These are phyloP conservation scores for Aspergillus sp. DNA, from an alignment of 2,329 filamentous ascomycete species.

Conservation along the genomic window DNA sequence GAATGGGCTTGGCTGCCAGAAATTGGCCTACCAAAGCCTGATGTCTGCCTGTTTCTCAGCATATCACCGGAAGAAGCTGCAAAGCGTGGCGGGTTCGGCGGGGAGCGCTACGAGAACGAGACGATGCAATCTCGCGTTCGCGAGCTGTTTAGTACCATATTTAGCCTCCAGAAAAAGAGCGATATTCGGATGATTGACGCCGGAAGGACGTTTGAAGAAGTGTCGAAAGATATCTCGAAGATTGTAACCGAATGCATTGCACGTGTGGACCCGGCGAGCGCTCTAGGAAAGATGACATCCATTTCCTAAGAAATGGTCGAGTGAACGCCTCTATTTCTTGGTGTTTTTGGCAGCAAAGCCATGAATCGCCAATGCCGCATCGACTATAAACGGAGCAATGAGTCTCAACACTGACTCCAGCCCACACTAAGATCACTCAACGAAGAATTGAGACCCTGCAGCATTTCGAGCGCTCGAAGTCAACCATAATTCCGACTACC, in stretches of 20 bases:
- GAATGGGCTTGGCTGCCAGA: slow-evolving; percentile 84
- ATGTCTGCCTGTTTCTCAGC: slow-evolving; percentile 84
- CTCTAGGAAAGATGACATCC: slow-evolving; percentile 35
- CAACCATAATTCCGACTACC: not conserved
- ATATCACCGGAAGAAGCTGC: slow-evolving; percentile 71
- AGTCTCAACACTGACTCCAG: slow-evolving; percentile 26
- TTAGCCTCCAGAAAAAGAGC: slow-evolving; percentile 48
- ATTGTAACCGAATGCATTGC: slow-evolving; percentile 30
- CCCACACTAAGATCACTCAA: not conserved
- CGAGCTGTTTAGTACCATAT: slow-evolving; percentile 64
- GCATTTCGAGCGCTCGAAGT: not conserved
- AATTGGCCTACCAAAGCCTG: slow-evolving; percentile 80
- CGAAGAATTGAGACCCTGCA: not conserved
- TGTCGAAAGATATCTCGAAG: slow-evolving; percentile 44
- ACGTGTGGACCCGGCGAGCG: slow-evolving; percentile 33
- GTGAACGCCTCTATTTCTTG: not conserved
- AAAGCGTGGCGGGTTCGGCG: slow-evolving; percentile 80
- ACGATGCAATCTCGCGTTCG: slow-evolving; percentile 80
- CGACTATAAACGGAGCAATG: not conserved
- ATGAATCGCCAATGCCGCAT: slow-evolving; percentile 22
- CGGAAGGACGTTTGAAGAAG: slow-evolving; percentile 51
- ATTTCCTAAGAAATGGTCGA: slow-evolving; percentile 16
- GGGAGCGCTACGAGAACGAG: slow-evolving; percentile 82
- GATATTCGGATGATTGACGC: slow-evolving; percentile 59
- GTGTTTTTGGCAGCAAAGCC: not conserved